These are phyloP conservation scores for Pichia thaimueangensis DNA, from an alignment of 805 yeast genomes.

Conservation along the genomic window DNA sequence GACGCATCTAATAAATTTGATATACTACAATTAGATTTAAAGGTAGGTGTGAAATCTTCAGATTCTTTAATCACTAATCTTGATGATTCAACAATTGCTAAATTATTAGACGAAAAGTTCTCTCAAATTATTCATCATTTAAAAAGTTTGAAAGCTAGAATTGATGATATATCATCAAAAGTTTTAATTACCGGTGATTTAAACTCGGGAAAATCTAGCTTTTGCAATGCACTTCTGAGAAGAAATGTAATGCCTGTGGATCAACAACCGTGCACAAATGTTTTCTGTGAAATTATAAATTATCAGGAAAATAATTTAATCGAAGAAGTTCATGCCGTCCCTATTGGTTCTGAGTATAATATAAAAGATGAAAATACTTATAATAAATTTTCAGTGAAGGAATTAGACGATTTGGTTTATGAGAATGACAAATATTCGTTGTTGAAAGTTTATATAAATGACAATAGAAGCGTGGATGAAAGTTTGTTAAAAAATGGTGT, in stretches of 20 bases:
- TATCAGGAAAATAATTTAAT: constrained; percentile 63
- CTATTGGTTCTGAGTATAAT: constrained; percentile 46
- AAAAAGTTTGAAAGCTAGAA: constrained; percentile 65
- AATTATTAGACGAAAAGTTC: constrained; percentile 63
- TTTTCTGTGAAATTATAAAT: constrained; percentile 91
- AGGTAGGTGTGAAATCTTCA: constrained; percentile 38
- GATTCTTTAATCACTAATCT: constrained; percentile 45
- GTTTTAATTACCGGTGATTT: constrained; percentile 96
- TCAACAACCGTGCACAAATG: constrained; percentile 96
- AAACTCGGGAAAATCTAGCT: constrained; percentile 93
- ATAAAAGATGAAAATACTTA: constrained; percentile 60
- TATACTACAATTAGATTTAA: constrained; percentile 57
- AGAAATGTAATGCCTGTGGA: constrained; percentile 84
- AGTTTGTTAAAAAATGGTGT: constrained; percentile 83
- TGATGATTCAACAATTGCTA: constrained; percentile 64
- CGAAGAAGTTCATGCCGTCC: constrained; percentile 93
- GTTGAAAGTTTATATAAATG: constrained; percentile 77
- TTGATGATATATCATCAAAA: constrained; percentile 87
- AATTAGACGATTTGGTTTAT: constrained; percentile 64
- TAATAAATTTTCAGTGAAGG: constrained; percentile 44
- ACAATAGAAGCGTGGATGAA: constrained; percentile 57
- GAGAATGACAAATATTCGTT: constrained; percentile 65
- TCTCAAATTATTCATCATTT: constrained; percentile 62
- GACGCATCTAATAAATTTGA: constrained; percentile 36
- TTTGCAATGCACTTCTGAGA: constrained; percentile 83